phyloP scores from a whole-genome alignment of 306 rosid species.

The Acacia confusa region DNA sequence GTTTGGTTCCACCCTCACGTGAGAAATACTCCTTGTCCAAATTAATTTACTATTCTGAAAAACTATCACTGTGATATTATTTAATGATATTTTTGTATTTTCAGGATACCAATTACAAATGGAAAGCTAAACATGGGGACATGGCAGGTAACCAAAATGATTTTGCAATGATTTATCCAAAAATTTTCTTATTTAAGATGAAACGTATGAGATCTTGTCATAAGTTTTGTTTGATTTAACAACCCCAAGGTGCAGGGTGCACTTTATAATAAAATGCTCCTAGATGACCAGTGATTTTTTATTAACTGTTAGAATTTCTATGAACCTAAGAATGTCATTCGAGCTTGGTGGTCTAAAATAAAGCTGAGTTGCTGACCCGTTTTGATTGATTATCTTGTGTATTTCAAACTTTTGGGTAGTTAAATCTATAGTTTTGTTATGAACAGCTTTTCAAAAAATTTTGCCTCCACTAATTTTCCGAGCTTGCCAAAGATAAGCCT shows the following conservation, averaged over 20 bases:
- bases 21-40: conserved; percentile 28
- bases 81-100: conserved; percentile 29
- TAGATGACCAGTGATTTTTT: conserved; percentile 2
- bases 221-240: background rate
- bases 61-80: conserved; percentile 1
- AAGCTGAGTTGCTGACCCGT: background rate
- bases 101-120: conserved; percentile 84
- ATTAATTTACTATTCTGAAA: conserved; percentile 27
- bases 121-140: conserved; percentile 98
- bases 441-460: background rate
- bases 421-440: background rate
- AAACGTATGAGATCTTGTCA: background rate
- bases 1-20: conserved; percentile 89
- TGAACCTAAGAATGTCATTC: background rate
- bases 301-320: background rate
- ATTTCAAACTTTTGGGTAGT: background rate
- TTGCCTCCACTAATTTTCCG: conserved; percentile 1
- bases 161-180: conserved; percentile 10
- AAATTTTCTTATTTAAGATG: conserved; percentile 13
- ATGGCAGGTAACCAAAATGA: conserved; percentile 70
- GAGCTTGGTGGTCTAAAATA: background rate
- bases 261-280: background rate
- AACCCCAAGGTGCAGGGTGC: background rate
- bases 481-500: background rate
- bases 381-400: conserved; percentile 1